Conservation (phyloP, 108 stramenopile genomes). For the Discostella pseudostelligera region DNA sequence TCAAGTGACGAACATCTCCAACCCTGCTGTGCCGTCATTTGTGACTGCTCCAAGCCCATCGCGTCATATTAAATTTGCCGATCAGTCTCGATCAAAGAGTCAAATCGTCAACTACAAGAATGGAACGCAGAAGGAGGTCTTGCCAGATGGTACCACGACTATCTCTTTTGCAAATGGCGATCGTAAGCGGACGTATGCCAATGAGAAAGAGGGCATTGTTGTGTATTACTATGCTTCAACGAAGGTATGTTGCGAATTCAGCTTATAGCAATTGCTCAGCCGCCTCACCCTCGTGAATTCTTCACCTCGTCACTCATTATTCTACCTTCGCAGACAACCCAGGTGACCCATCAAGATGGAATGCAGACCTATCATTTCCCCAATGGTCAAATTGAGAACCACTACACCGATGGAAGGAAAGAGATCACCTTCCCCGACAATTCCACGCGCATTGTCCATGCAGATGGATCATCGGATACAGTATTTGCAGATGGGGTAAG, state of each 20-base stretch:
- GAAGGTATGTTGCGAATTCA: constrained; percentile 23
- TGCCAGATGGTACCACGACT: constrained; percentile 53
- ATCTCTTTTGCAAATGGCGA: constrained; percentile 78
- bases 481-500: constrained; percentile 59
- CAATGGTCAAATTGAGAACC: constrained; percentile 52
- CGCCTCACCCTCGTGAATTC: neutral
- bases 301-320: neutral
- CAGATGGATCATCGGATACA: constrained; percentile 48
- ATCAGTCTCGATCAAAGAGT: constrained; percentile 8
- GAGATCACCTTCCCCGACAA: constrained; percentile 55
- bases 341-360: constrained; percentile 54
- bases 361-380: constrained; percentile 52
- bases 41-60: constrained; percentile 15
- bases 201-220: constrained; percentile 45
- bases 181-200: constrained; percentile 55
- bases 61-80: neutral
- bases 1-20: constrained; percentile 1
- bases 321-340: constrained; percentile 56
- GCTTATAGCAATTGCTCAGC: neutral
- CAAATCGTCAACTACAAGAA: constrained; percentile 46
- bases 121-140: constrained; percentile 58
- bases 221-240: constrained; percentile 77
- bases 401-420: constrained; percentile 43
- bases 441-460: constrained; percentile 43
- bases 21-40: constrained; percentile 18